phyloP scores from a whole-genome alignment of 1,284 basidiomycete species.

The Ceratobasidium sp. region DNA sequence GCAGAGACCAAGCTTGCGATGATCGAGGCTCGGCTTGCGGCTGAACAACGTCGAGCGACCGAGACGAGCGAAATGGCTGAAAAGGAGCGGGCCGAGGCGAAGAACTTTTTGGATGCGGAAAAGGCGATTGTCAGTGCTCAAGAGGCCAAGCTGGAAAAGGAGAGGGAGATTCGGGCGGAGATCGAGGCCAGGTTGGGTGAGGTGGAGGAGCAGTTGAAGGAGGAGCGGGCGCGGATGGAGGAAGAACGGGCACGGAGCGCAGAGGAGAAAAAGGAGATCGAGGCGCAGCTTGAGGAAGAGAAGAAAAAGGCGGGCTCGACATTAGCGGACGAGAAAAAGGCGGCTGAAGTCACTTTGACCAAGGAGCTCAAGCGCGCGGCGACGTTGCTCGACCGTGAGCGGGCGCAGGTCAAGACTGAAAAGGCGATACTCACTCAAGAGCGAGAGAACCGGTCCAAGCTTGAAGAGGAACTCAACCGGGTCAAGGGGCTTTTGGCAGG shows the following conservation, averaged over 20 bases:
- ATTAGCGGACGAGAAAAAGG: constrained; percentile 5
- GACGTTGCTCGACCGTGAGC: background rate
- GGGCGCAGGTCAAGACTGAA: constrained; percentile 12
- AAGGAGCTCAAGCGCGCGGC: background rate
- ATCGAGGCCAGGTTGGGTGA: constrained; percentile 17
- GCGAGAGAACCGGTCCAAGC: background rate
- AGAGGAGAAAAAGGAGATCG: background rate
- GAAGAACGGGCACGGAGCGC: background rate
- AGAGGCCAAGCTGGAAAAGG: constrained; percentile 23
- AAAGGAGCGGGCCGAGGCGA: constrained; percentile 30
- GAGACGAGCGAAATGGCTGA: constrained; percentile 23
- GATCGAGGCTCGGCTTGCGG: constrained; percentile 11
- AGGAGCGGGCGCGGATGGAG: constrained; percentile 4
- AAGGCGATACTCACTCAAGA: background rate
- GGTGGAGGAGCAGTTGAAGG: constrained; percentile 22
- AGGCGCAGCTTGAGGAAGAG: background rate
- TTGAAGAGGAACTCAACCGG: background rate
- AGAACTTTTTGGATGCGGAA: constrained; percentile 36
- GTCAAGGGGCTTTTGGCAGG: background rate
- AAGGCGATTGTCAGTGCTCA: constrained; percentile 28
- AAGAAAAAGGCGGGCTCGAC: background rate
- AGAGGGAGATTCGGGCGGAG: constrained; percentile 21
- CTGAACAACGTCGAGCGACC: constrained; percentile 12
- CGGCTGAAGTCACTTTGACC: background rate
- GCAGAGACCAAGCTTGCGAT: constrained; percentile 13